These are phyloP conservation scores for Nosema bombycis DNA, from an alignment of 371 early-diverging fungal species.

Conservation along the genomic window DNA sequence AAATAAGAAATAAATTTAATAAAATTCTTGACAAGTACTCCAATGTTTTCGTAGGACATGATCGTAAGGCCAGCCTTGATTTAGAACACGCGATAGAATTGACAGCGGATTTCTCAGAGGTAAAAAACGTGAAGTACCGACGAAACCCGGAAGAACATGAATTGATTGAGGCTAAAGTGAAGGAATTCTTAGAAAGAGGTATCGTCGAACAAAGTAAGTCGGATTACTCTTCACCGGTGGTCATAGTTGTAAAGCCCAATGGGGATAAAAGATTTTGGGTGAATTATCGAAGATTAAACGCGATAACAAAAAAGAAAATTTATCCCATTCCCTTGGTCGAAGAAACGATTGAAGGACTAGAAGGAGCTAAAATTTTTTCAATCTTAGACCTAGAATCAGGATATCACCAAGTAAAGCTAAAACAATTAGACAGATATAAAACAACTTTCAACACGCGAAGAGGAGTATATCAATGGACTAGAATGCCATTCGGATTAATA, in stretches of 20 bases:
- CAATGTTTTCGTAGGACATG: neutral
- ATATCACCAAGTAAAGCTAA: slow-evolving; percentile 63
- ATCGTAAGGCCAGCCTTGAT: neutral
- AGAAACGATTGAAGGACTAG: neutral
- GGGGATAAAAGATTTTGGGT: neutral
- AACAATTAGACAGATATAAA: slow-evolving; percentile 5
- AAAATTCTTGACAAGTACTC: too few species aligned
- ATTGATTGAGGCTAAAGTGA: neutral
- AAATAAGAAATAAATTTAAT: too few species aligned
- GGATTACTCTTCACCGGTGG: neutral
- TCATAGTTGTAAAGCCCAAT: neutral
- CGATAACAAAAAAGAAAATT: neutral
- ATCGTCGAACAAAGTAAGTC: neutral
- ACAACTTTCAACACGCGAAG: slow-evolving; percentile 63
- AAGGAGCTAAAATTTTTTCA: neutral
- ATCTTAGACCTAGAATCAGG: slow-evolving; percentile 38
- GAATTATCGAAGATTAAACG: neutral
- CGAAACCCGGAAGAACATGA: neutral
- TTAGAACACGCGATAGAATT: slow-evolving; percentile 1
- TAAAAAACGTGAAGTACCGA: neutral
- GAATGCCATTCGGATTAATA: slow-evolving; percentile 36
- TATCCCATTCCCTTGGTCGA: neutral
- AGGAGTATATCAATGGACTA: slow-evolving; percentile 61
- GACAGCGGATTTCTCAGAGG: neutral
- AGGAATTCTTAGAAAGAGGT: neutral